phyloP scores from a whole-genome alignment of 352 stramenopile species.

The Phytophthora constricta region DNA sequence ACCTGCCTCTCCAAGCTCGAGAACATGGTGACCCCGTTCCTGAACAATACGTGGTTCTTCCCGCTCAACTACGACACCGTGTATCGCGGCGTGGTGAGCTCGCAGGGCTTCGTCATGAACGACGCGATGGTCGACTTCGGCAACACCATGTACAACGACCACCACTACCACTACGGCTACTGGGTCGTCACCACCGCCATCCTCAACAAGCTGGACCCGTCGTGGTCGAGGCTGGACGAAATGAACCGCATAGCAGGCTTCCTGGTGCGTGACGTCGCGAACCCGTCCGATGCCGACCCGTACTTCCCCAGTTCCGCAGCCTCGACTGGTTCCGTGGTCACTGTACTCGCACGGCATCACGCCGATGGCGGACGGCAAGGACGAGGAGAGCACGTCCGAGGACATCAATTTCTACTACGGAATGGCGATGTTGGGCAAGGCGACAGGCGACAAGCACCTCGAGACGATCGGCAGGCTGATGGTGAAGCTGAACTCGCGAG shows the following conservation, averaged over 20 bases:
- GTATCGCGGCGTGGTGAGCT: slow-evolving; percentile 1
- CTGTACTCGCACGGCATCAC: neutral
- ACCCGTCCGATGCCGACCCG: neutral
- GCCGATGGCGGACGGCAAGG: neutral
- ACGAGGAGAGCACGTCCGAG: slow-evolving; percentile 4
- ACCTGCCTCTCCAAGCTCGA: neutral
- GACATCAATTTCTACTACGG: slow-evolving; percentile 4
- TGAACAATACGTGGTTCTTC: neutral
- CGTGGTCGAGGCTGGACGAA: neutral
- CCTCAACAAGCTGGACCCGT: neutral
- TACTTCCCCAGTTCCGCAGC: slow-evolving; percentile 4
- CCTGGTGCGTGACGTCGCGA: neutral
- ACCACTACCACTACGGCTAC: slow-evolving; percentile 2
- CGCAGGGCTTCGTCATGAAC: neutral
- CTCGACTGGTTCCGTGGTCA: neutral
- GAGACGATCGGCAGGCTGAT: neutral
- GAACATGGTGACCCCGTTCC: neutral
- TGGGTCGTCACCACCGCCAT: neutral
- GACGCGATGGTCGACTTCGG: neutral
- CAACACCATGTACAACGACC: slow-evolving; percentile 4
- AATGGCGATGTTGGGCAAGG: neutral
- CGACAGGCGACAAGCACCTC: neutral
- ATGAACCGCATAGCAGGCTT: slow-evolving; percentile 1
- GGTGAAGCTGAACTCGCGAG: neutral
- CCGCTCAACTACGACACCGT: slow-evolving; percentile 5